Conservation (phyloP, 1,284 basidiomycete species). For the Wallemia mellicola region DNA sequence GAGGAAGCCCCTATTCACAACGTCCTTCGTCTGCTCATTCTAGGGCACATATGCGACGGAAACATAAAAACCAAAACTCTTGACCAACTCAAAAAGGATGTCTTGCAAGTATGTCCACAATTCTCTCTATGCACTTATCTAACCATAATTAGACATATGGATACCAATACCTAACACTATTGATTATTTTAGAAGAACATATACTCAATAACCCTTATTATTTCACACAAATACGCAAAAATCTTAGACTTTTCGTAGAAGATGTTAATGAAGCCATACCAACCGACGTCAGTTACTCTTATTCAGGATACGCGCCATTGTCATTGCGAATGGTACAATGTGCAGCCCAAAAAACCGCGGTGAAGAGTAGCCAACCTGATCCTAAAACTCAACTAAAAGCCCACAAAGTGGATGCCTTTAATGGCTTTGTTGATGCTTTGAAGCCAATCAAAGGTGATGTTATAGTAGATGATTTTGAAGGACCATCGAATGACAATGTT, state of each 20-base stretch:
- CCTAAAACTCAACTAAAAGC: constrained; percentile 16
- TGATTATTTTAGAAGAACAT: constrained; percentile 46
- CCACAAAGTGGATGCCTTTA: constrained; percentile 59
- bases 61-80: constrained; percentile 64
- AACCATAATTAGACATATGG: constrained; percentile 53
- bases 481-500: constrained; percentile 23
- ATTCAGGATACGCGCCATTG: constrained; percentile 87
- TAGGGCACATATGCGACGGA: constrained; percentile 50
- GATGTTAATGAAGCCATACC: constrained; percentile 38
- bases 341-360: constrained; percentile 59
- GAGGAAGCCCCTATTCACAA: constrained; percentile 48
- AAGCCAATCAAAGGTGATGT: constrained; percentile 51
- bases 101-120: constrained; percentile 55
- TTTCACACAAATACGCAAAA: constrained; percentile 42
- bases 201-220: constrained; percentile 28
- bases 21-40: constrained; percentile 49
- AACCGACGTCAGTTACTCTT: constrained; percentile 79
- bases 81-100: constrained; percentile 66
- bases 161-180: constrained; percentile 54
- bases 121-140: no score
- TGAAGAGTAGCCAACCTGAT: constrained; percentile 22
- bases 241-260: constrained; percentile 70
- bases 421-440: constrained; percentile 74
- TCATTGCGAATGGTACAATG: constrained; percentile 76
- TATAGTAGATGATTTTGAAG: constrained; percentile 22